Conservation (phyloP, 768 basidiomycete genomes). For the Termitomyces sp. region DNA sequence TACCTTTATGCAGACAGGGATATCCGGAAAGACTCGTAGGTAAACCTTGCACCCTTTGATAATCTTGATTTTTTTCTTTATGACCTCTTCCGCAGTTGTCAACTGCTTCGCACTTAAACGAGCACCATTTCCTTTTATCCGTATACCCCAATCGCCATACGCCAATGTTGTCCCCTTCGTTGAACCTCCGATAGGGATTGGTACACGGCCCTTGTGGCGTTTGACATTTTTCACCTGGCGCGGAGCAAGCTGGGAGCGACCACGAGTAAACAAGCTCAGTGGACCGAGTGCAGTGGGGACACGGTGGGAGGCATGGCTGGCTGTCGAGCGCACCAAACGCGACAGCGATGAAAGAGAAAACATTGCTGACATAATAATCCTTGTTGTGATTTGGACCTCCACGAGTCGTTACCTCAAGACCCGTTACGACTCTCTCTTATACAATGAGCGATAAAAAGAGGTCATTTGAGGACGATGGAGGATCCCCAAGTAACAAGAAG, state of each 20-base stretch:
- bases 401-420: neutral
- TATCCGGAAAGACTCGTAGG: constrained; percentile 91
- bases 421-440: neutral
- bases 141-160: constrained; percentile 88
- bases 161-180: constrained; percentile 90
- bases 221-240: constrained; percentile 78
- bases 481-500: constrained; percentile 49
- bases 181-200: constrained; percentile 85
- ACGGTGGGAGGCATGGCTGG: constrained; percentile 15
- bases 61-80: constrained; percentile 84
- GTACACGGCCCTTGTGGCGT: constrained; percentile 86
- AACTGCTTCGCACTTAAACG: constrained; percentile 89
- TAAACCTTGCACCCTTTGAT: constrained; percentile 87
- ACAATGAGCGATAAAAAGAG: constrained; percentile 68
- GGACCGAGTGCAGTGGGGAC: constrained; percentile 25
- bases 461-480: constrained; percentile 49
- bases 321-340: constrained; percentile 21
- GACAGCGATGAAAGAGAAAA: constrained; percentile 39
- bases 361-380: constrained; percentile 26
- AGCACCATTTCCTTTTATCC: constrained; percentile 78
- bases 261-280: constrained; percentile 35
- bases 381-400: constrained; percentile 1
- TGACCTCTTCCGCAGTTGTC: constrained; percentile 77
- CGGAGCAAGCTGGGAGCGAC: constrained; percentile 73
- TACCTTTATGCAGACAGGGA: constrained; percentile 96